Evolutionary conservation across 768 basidiomycete species (phyloP), one percentile per base, ranked within the genome.

Genomic region (Hygrophoropsis aurantiaca): DNA sequence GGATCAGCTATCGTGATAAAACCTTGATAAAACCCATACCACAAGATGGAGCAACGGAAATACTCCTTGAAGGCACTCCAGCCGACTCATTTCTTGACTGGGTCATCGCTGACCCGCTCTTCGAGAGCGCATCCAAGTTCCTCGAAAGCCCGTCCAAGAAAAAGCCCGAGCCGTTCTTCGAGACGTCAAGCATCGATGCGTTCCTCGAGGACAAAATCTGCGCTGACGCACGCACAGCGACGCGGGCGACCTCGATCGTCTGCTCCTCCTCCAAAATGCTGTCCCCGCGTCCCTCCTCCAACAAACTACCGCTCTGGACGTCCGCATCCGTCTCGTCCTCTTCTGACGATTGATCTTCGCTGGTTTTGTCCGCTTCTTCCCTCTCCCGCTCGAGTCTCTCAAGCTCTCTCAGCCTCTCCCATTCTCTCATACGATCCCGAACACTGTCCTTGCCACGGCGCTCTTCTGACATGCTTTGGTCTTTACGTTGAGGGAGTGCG

Each of bases 331-430:
- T 23, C 15, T 42, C 43, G 2, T 13, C 27, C 58, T 54, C 43
- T 50, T 56, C 4, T 35, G 20, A 23, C 24, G 53, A 50, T 38
- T 55, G 58, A 43, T 60, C 53, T 32, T 63, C 57, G 37, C 52
- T 49, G 46, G 61, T 64, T 53, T 54, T 62, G 56, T 55, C 57
- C 49, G 62, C 64, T 33, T 62, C 60, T 32, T 59, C 61, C 36
- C 70, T 69, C 57, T 81, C 78, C 49, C 68, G 66, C 63, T 79
- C 72, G 47, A 77, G 55, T 49, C 73, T 70, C 50, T 75, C 76
- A 74, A 87, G 82, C 72, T 87, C 85, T 55, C 86, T 74, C 58
- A 88, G 64, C 49, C 85, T 70, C 64, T 82, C 86, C 86, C 87
- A 90, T 55, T 88, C 87, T 53, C 73, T 73, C 54, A 89, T 82